These are phyloP conservation scores for Aspergillus versicolor DNA, from an alignment of 2,329 filamentous ascomycete species.

Conservation along the genomic window DNA sequence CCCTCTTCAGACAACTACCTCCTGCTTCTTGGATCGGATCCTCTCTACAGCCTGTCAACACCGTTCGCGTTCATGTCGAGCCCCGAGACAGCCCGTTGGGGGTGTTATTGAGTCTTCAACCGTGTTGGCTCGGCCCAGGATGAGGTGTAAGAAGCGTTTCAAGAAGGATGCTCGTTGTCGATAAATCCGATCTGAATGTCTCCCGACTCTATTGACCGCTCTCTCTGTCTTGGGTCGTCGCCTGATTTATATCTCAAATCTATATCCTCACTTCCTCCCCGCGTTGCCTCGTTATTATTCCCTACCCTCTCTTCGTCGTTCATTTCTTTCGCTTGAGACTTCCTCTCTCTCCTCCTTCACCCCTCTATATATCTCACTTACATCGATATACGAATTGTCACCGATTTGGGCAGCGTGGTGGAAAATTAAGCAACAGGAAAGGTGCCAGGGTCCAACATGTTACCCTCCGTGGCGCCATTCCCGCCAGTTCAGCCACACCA, in stretches of 20 bases:
- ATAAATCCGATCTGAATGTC: conserved; percentile 26
- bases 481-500: conserved; percentile 44
- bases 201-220: conserved; percentile 23
- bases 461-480: conserved; percentile 49
- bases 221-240: conserved; percentile 17
- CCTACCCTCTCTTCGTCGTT: conserved; percentile 10
- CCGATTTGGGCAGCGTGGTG: conserved; percentile 5
- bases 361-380: neutral
- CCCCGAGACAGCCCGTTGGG: conserved; percentile 23
- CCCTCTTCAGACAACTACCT: conserved; percentile 9
- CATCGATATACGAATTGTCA: too few species aligned
- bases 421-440: conserved; percentile 8
- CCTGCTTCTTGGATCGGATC: conserved; percentile 1
- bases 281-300: conserved; percentile 15
- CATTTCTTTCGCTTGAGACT: neutral
- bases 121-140: conserved; percentile 35
- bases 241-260: conserved; percentile 13
- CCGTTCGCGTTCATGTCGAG: conserved; percentile 29
- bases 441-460: conserved; percentile 39
- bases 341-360: neutral
- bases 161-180: conserved; percentile 43
- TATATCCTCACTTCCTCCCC: neutral
- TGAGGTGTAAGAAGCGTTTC: conserved; percentile 47
- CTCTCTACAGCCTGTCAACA: conserved; percentile 14
- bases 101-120: conserved; percentile 30